Percentiles rank a stretch among this genome's conserved stretches.
Conservation (phyloP, 1,284 basidiomycete genomes). For the Ceratobasidium sp. region DNA sequence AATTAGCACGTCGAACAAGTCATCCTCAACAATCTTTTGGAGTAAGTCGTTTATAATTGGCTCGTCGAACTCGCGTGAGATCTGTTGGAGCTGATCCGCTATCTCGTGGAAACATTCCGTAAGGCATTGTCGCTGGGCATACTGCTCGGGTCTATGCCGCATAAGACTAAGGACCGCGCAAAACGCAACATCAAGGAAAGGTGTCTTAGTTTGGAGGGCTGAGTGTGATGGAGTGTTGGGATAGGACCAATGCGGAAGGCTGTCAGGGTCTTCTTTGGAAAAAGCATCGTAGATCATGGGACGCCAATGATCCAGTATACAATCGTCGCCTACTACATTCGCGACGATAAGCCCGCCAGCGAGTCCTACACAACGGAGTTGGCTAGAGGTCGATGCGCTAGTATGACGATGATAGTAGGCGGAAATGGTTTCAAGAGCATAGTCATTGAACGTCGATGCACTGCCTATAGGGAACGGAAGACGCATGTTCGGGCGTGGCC, state of each 20-base stretch:
- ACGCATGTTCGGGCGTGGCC: background rate
- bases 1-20: background rate
- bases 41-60: background rate
- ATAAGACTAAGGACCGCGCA: background rate
- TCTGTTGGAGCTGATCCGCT: background rate
- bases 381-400: background rate
- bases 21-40: background rate
- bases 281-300: background rate
- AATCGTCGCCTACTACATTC: background rate
- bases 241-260: background rate
- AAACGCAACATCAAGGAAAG: background rate
- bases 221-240: background rate
- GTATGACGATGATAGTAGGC: background rate
- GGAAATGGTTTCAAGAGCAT: background rate
- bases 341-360: background rate
- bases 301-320: slow-evolving; percentile 3
- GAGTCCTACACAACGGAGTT: background rate
- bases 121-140: background rate
- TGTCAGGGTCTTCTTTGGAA: background rate
- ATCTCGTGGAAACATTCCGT: background rate
- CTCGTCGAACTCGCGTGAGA: background rate
- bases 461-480: background rate
- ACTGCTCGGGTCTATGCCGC: background rate
- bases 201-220: background rate
- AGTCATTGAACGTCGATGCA: background rate